Evolutionary conservation across 352 stramenopile species (phyloP), one percentile per base, ranked within the genome.

Genomic region (Pythium utonaiense): DNA sequence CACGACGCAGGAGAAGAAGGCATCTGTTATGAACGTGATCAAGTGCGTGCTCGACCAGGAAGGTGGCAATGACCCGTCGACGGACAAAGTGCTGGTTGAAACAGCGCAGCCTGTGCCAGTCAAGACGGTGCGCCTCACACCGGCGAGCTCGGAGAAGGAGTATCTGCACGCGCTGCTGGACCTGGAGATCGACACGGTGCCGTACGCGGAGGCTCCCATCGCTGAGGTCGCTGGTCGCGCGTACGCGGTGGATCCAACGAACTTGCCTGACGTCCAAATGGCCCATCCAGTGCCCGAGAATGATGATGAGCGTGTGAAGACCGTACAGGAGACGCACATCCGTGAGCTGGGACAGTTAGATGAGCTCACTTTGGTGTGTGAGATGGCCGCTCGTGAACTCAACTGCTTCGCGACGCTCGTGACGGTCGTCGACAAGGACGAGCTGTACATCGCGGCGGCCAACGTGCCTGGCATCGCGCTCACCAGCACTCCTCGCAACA

Each of bases 281-380:
- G 50, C 66, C 0, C 68, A 60, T 31, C 77, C 75, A 6, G 61
- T 78, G 16, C 63, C 70, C 2, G 58, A 53, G 24, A 84, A 84
- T 64, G 81, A 89, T 44, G 64, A 64, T 8, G 31, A 74, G 40
- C 81, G 81, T 33, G 41, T 88, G 5, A 41, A 80, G 41, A 62
- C 70, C 2, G 83, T 91, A 53, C 55, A 73, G 36, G 56, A 78
- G 31, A 69, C 71, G 9, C 64, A 78, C 49, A 64, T 88, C 27
- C 65, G 77, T 44, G 60, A 85, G 31, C 67, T 89, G 4, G 75
- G 75, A 2, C 67, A 75, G 17, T 71, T 74, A 13, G 75, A 85
- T 7, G 82, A 91, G 57, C 71, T 91, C n/a, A 75, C 72, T 14
- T 79, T 88, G 49, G 83, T 91, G 47, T 91, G 81, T 56, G 71